Percentiles rank a stretch among this genome's conserved stretches.
These are phyloP conservation scores for Trichoderma oligosporum DNA, from an alignment of 2,329 filamentous ascomycete species.

Conservation along the genomic window DNA sequence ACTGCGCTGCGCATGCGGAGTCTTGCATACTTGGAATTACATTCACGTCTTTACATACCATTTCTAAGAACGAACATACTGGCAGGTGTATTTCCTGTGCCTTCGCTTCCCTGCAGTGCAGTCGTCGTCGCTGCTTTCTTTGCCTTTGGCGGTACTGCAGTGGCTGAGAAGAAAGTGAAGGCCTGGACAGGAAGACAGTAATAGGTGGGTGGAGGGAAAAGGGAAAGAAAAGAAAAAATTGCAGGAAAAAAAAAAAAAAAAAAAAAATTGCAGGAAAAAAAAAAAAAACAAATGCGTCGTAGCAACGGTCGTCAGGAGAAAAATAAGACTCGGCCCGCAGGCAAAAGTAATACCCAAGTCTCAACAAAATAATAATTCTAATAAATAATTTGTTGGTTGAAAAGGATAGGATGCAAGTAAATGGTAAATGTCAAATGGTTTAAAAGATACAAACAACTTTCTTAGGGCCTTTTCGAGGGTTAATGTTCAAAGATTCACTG, in stretches of 20 bases:
- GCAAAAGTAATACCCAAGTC: not conserved
- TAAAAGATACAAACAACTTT: no score
- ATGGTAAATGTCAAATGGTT: no score
- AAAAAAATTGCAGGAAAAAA: not conserved
- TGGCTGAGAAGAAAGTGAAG: not conserved
- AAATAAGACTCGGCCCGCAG: slow-evolving; percentile 1
- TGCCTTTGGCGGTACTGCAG: not conserved
- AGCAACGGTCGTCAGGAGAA: slow-evolving; percentile 14
- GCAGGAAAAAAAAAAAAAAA: not conserved
- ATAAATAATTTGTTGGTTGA: no score
- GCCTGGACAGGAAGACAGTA: not conserved
- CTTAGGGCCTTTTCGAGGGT: no score
- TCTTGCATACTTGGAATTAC: not conserved
- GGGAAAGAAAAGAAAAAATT: not conserved
- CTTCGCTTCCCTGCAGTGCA: slow-evolving; percentile 5
- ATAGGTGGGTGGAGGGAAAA: not conserved
- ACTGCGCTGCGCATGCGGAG: not conserved
- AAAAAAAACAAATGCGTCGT: slow-evolving; percentile 15
- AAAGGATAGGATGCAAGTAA: not conserved
- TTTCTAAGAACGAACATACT: slow-evolving; percentile 40
- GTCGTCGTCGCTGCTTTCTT: slow-evolving; percentile 9
- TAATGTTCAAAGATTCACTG: not conserved
- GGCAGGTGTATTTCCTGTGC: slow-evolving; percentile 21
- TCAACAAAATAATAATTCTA: not conserved
- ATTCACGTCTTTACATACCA: slow-evolving; percentile 30